A percentile compares a stretch with the other conserved stretches of the same genome.
These are phyloP conservation scores for Cytauxzoon felis DNA, from an alignment of 169 alveolate genomes.

Conservation along the genomic window DNA sequence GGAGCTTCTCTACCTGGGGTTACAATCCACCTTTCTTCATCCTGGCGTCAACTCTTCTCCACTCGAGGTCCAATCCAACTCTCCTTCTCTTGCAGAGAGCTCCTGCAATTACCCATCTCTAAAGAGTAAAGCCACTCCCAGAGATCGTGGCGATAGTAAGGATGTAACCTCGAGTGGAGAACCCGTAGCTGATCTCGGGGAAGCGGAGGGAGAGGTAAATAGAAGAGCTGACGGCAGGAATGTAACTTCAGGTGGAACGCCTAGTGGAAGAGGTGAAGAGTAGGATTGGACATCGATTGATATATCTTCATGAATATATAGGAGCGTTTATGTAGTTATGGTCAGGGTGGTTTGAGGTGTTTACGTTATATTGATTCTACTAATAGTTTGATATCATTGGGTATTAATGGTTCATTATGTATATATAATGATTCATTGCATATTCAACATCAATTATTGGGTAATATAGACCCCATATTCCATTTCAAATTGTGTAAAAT, in stretches of 20 bases:
- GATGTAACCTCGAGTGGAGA: too few species aligned
- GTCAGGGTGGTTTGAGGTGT: constrained; percentile 28
- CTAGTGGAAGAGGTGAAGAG: background rate
- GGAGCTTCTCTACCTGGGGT: too few species aligned
- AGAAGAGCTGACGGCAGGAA: too few species aligned
- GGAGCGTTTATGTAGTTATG: constrained; percentile 10
- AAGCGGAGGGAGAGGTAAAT: too few species aligned
- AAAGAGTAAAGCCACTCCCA: too few species aligned
- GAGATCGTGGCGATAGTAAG: too few species aligned
- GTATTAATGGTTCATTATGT: constrained; percentile 15
- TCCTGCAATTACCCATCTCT: too few species aligned
- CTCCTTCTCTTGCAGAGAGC: too few species aligned
- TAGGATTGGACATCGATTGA: background rate
- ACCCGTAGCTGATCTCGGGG: too few species aligned
- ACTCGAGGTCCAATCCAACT: too few species aligned
- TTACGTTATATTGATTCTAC: background rate
- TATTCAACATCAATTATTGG: constrained; percentile 17
- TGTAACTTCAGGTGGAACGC: background rate
- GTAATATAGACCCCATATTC: constrained; percentile 36
- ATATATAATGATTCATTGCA: constrained; percentile 24
- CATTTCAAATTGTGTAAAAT: constrained; percentile 9
- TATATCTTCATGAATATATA: background rate
- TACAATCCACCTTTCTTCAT: too few species aligned
- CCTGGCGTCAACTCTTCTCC: too few species aligned
- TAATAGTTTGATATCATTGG: constrained; percentile 18